A percentile compares a stretch with the other conserved stretches of the same genome.
Conservation (phyloP, 1,284 basidiomycete species). For the Anthracocystis walkeri region DNA sequence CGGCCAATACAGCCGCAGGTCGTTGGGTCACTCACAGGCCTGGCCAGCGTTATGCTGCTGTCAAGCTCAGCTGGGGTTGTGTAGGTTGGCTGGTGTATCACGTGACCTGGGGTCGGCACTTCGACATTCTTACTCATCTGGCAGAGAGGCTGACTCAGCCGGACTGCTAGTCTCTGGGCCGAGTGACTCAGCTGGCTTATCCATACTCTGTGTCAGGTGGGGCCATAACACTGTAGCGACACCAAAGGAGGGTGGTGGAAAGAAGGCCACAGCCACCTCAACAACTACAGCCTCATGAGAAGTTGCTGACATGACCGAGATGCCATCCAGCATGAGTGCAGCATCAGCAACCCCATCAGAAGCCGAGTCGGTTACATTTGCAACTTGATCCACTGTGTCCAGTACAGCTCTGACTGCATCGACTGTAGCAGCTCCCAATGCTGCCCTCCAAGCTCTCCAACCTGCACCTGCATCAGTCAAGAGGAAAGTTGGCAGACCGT, state of each 20-base stretch:
- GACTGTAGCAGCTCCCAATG: not conserved
- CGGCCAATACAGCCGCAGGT: too few species aligned
- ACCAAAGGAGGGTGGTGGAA: conserved; percentile 14
- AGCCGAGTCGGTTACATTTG: not conserved
- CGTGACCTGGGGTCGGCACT: too few species aligned
- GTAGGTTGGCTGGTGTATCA: too few species aligned
- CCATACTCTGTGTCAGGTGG: too few species aligned
- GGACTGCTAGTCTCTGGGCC: too few species aligned
- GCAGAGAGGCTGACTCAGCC: too few species aligned
- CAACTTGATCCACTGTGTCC: not conserved
- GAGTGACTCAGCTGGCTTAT: too few species aligned
- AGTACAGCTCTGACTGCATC: not conserved
- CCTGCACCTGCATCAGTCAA: not conserved
- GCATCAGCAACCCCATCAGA: not conserved
- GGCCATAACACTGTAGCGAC: conserved; percentile 15
- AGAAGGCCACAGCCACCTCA: conserved; percentile 4
- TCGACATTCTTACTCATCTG: too few species aligned
- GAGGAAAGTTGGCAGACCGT: too few species aligned
- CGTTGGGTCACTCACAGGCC: too few species aligned
- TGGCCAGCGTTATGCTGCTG: too few species aligned
- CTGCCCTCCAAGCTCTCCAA: not conserved
- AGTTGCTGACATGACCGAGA: not conserved
- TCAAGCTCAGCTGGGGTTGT: too few species aligned
- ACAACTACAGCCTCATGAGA: not conserved
- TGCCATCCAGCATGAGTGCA: not conserved